These are phyloP conservation scores for Austroboletus eburneus DNA, from an alignment of 768 basidiomycete genomes.

Conservation along the genomic window DNA sequence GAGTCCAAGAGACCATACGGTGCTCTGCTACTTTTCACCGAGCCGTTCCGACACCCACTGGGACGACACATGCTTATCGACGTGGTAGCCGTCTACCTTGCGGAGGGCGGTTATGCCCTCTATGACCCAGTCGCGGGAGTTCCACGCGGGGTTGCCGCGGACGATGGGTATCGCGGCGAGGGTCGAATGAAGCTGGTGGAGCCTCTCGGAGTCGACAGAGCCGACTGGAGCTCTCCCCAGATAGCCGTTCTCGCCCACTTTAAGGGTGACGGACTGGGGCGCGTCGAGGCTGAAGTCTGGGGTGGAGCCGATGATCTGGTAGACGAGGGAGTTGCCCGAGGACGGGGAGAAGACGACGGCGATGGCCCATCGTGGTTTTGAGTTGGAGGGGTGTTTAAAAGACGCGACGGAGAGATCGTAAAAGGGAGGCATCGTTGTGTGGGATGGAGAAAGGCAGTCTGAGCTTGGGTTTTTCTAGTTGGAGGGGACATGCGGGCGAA, in stretches of 20 bases:
- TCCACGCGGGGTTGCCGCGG: slow-evolving; percentile 27
- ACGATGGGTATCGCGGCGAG: slow-evolving; percentile 25
- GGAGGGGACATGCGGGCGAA: too few relatives aligned
- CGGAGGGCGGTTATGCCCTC: slow-evolving; percentile 28
- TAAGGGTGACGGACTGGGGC: slow-evolving; percentile 31
- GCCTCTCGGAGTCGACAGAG: slow-evolving; percentile 25
- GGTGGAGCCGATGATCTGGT: slow-evolving; percentile 27
- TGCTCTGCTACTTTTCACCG: slow-evolving; percentile 20
- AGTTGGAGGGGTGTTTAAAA: slow-evolving; percentile 20
- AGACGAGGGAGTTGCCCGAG: slow-evolving; percentile 28
- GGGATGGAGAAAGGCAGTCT: slow-evolving; percentile 2
- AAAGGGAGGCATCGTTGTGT: slow-evolving; percentile 28
- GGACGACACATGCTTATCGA: slow-evolving; percentile 28
- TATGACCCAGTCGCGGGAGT: slow-evolving; percentile 29
- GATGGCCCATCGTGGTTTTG: slow-evolving; percentile 24
- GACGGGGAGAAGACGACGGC: slow-evolving; percentile 26
- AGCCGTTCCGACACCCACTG: slow-evolving; percentile 30
- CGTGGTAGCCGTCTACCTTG: slow-evolving; percentile 24
- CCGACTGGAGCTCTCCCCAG: slow-evolving; percentile 21
- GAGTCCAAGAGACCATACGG: slow-evolving; percentile 5
- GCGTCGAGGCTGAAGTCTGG: slow-evolving; percentile 30
- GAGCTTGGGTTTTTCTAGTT: too few relatives aligned
- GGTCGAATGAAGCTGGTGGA: slow-evolving; percentile 26
- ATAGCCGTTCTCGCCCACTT: slow-evolving; percentile 28
- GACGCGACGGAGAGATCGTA: slow-evolving; percentile 31